These are phyloP conservation scores for Omphalotus olearius DNA, from an alignment of 1,284 basidiomycete species.

Conservation along the genomic window DNA sequence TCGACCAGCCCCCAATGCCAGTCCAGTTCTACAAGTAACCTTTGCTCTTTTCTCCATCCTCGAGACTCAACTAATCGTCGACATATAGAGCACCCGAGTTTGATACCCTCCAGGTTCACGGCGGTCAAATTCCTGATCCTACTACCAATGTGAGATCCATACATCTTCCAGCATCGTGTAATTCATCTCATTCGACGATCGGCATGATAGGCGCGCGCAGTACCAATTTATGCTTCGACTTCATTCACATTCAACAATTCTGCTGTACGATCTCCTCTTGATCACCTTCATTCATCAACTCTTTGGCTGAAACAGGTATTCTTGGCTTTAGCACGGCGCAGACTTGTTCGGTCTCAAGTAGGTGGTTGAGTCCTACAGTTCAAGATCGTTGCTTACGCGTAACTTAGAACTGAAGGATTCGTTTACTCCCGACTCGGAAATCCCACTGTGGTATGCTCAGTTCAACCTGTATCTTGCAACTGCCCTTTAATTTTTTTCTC, in stretches of 20 bases:
- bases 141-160: slow-evolving; percentile 44
- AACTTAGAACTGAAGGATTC: slow-evolving; percentile 56
- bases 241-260: slow-evolving; percentile 81
- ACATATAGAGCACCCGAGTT: slow-evolving; percentile 60
- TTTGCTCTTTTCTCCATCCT: background rate
- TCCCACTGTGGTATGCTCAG: slow-evolving; percentile 67
- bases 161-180: background rate
- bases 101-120: slow-evolving; percentile 82
- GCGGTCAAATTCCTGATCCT: slow-evolving; percentile 71
- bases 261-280: slow-evolving; percentile 34
- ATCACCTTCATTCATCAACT: too few species aligned
- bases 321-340: slow-evolving; percentile 61
- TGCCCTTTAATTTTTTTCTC: background rate
- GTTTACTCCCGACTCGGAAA: slow-evolving; percentile 81
- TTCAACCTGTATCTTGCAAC: background rate
- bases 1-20: slow-evolving; percentile 10
- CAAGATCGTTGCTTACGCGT: background rate
- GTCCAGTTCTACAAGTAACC: slow-evolving; percentile 30
- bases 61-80: background rate
- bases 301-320: background rate
- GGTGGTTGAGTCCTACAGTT: slow-evolving; percentile 12
- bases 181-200: background rate
- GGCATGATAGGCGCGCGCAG: slow-evolving; percentile 54
- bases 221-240: slow-evolving; percentile 78
- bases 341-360: slow-evolving; percentile 77